Evolutionary conservation across 805 yeast species (phyloP).

Genomic region (Candida rishiriensis): DNA sequence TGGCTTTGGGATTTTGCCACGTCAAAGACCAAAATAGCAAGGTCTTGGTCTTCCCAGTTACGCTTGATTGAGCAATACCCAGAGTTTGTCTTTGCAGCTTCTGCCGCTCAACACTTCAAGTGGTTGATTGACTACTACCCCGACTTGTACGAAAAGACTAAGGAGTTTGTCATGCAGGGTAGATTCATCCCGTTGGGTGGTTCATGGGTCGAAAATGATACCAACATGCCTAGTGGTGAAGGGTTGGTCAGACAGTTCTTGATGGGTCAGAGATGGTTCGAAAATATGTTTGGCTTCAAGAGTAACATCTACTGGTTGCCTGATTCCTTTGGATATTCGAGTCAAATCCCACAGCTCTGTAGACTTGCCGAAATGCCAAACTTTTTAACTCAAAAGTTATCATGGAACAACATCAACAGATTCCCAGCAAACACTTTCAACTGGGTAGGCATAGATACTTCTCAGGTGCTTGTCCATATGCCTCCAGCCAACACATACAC

Average conservation of each 20-base stretch:
- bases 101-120: conserved; percentile 93
- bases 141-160: conserved; percentile 58
- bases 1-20: conserved; percentile 99
- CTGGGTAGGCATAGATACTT: conserved; percentile 93
- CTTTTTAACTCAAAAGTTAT: conserved; percentile 87
- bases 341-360: conserved; percentile 92
- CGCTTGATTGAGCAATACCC: conserved; percentile 83
- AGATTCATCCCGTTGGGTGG: conserved; percentile 93
- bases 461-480: conserved; percentile 94
- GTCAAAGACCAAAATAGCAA: conserved; percentile 83
- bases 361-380: conserved; percentile 79
- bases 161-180: conserved; percentile 62
- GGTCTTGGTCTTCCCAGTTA: conserved; percentile 94
- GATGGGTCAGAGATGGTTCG: conserved; percentile 83
- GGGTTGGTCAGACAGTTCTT: conserved; percentile 83
- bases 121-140: conserved; percentile 92
- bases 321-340: conserved; percentile 94
- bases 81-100: conserved; percentile 89
- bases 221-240: conserved; percentile 94
- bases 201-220: conserved; percentile 96
- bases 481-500: conserved; percentile 97
- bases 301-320: conserved; percentile 90
- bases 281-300: conserved; percentile 70
- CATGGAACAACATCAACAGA: conserved; percentile 92
- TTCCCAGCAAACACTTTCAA: conserved; percentile 90